These are phyloP conservation scores for Aspergillus sp. DNA, from an alignment of 2,329 filamentous ascomycete genomes.

Conservation along the genomic window DNA sequence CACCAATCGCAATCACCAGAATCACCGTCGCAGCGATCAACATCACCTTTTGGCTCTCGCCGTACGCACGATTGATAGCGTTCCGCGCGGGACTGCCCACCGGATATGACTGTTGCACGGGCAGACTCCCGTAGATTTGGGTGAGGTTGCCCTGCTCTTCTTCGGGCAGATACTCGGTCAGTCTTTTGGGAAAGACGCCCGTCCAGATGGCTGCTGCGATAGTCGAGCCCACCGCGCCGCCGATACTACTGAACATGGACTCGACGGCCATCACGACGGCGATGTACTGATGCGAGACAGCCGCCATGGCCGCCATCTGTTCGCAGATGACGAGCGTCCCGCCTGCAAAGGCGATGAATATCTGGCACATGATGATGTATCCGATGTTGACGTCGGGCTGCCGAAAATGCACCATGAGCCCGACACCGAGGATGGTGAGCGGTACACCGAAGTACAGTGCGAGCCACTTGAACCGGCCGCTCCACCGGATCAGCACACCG, in stretches of 20 bases:
- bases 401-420: conserved; percentile 51
- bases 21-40: conserved; percentile 32
- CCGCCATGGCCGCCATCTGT: conserved; percentile 51
- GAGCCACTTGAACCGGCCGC: conserved; percentile 47
- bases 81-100: conserved; percentile 23
- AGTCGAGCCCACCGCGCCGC: conserved; percentile 27
- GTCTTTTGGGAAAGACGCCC: conserved; percentile 25
- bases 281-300: conserved; percentile 47
- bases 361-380: conserved; percentile 51
- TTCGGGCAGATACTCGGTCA: conserved; percentile 33
- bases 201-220: conserved; percentile 30
- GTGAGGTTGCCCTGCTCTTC: no score
- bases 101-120: conserved; percentile 23
- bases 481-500: conserved; percentile 45
- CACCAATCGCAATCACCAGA: conserved; percentile 27
- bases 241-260: conserved; percentile 24
- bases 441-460: conserved; percentile 44
- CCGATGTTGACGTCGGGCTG: conserved; percentile 40
- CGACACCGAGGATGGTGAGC: conserved; percentile 44
- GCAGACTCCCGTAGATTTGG: conserved; percentile 15
- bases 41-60: conserved; percentile 30
- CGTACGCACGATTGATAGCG: conserved; percentile 35
- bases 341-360: conserved; percentile 50
- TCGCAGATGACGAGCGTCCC: conserved; percentile 48
- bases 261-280: conserved; percentile 48